A percentile compares a stretch with the other conserved stretches of the same genome.
These are phyloP conservation scores for Sorghum bicolor DNA, from an alignment of 176 grass and related monocot species.

Conservation along the genomic window Sorghum_bicolor_NCBIv3 NC_012871.2:71707001-71707500, in stretches of 20 bases:
- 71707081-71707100: not conserved
- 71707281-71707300: slow-evolving; percentile 47
- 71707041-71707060: not conserved
- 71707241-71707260: slow-evolving; percentile 16
- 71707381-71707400: slow-evolving; percentile 6
- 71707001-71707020: not conserved
- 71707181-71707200: not conserved
- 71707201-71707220: slow-evolving; percentile 20
- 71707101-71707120: not conserved
- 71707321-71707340: slow-evolving; percentile 40
- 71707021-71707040: not conserved
- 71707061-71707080: not conserved
- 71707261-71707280: slow-evolving; percentile 31
- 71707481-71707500: not conserved
- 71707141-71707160: not conserved
- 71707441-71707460: not conserved
- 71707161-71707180: slow-evolving; percentile 1
- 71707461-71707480: not conserved
- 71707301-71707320: slow-evolving; percentile 59
- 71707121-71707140: not conserved
- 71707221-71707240: not conserved
- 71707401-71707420: not conserved
- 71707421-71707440: not conserved
- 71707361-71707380: slow-evolving; percentile 12
- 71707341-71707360: not conserved